A percentile compares a stretch with the other conserved stretches of the same genome.
These are phyloP conservation scores for Hansenula lynferdii DNA, from an alignment of 1,139 yeast species.

Conservation along the genomic window DNA sequence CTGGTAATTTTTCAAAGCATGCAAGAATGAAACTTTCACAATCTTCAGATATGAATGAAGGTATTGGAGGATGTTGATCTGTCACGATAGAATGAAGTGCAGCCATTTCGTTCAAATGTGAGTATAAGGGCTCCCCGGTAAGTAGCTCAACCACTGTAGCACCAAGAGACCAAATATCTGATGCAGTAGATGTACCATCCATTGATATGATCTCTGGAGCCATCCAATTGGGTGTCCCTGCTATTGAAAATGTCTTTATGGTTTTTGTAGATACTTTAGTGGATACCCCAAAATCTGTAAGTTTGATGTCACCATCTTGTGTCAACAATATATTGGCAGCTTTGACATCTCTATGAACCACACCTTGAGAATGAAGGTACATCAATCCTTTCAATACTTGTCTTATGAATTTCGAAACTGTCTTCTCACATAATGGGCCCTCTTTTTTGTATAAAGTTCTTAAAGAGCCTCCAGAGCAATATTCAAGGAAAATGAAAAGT, in stretches of 20 bases:
- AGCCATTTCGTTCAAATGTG: slow-evolving; percentile 76
- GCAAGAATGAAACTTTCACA: slow-evolving; percentile 62
- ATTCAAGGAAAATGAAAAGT: slow-evolving; percentile 72
- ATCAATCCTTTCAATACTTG: slow-evolving; percentile 75
- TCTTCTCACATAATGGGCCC: slow-evolving; percentile 52
- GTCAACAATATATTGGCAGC: slow-evolving; percentile 91
- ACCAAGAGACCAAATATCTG: slow-evolving; percentile 93
- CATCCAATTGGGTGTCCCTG: slow-evolving; percentile 99
- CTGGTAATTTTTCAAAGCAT: slow-evolving; percentile 72
- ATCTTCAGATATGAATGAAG: slow-evolving; percentile 48
- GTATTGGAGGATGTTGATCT: slow-evolving; percentile 77
- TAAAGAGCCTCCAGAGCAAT: slow-evolving; percentile 83
- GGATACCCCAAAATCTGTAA: slow-evolving; percentile 98
- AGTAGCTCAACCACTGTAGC: slow-evolving; percentile 86
- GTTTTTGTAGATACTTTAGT: slow-evolving; percentile 75
- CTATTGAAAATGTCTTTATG: slow-evolving; percentile 67
- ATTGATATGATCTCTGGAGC: slow-evolving; percentile 95
- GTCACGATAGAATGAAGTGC: slow-evolving; percentile 91
- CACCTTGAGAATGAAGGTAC: slow-evolving; percentile 82
- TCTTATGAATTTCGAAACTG: slow-evolving; percentile 53
- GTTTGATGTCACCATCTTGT: slow-evolving; percentile 74
- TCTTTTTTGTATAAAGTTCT: slow-evolving; percentile 53
- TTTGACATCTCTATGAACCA: slow-evolving; percentile 91
- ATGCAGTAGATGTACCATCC: slow-evolving; percentile 83
- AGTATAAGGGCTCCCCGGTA: slow-evolving; percentile 87